Evolutionary conservation across 129 eudicot genomes (phyloP).

Genomic region (Arctium lappa): DNA sequence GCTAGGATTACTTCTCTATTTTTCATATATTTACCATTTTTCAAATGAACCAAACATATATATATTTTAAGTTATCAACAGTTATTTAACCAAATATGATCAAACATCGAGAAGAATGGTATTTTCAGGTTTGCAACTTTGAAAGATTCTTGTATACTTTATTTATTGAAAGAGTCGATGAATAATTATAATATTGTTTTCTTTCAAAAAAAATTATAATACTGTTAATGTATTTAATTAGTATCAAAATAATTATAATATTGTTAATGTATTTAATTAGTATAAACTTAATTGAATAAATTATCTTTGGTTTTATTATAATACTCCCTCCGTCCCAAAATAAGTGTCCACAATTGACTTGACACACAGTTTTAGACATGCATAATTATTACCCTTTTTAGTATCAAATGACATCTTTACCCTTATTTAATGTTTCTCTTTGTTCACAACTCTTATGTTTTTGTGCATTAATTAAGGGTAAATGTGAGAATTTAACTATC

Average conservation of each 20-base stretch:
- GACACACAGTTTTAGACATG: too few relatives aligned
- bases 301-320: constrained; percentile 11
- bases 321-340: too few relatives aligned
- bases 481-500: too few relatives aligned
- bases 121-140: background rate
- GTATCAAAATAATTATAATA: background rate
- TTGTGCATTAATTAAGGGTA: too few relatives aligned
- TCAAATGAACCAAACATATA: background rate
- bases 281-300: background rate
- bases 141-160: background rate
- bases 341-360: too few relatives aligned
- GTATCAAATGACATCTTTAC: too few relatives aligned
- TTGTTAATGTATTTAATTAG: background rate
- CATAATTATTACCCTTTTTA: too few relatives aligned
- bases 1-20: too few relatives aligned
- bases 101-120: background rate
- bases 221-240: background rate
- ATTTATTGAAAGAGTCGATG: constrained; percentile 3
- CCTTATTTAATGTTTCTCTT: too few relatives aligned
- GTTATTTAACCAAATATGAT: background rate
- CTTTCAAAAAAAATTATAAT: background rate
- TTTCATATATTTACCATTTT: too few relatives aligned
- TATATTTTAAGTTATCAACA: background rate
- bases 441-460: too few relatives aligned
- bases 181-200: background rate